Conservation (phyloP, 495 filamentous ascomycete species). For the Lophiostoma macrostomum region DNA sequence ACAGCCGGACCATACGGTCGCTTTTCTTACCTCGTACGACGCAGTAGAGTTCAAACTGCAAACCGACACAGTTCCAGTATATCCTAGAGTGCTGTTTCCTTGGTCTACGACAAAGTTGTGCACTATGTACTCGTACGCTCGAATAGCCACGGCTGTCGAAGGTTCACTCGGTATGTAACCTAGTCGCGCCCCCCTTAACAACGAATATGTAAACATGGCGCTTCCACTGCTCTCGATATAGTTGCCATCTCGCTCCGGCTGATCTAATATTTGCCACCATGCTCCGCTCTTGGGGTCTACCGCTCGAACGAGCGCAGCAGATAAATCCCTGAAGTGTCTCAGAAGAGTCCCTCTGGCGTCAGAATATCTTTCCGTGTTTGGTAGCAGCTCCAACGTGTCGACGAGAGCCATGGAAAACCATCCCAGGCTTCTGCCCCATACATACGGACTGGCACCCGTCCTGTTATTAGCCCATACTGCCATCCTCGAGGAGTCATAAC, state of each 20-base stretch:
- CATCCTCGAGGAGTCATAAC: background rate
- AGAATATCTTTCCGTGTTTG: too few species aligned
- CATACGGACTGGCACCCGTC: constrained; percentile 4
- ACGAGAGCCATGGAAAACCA: background rate
- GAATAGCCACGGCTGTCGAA: constrained; percentile 27
- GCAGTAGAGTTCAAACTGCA: constrained; percentile 53
- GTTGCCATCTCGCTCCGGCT: background rate
- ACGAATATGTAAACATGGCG: background rate
- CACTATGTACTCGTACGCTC: constrained; percentile 45
- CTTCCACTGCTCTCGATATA: background rate
- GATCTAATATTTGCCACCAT: background rate
- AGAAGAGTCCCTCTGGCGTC: too few species aligned
- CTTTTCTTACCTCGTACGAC: constrained; percentile 49
- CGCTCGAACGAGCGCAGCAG: background rate
- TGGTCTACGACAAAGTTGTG: constrained; percentile 43
- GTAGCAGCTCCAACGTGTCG: background rate
- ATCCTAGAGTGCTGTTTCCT: constrained; percentile 47
- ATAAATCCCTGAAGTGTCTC: background rate
- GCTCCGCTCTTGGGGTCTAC: background rate
- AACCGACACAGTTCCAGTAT: constrained; percentile 55
- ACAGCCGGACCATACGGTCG: too few species aligned
- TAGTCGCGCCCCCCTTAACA: background rate
- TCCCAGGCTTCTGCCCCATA: background rate
- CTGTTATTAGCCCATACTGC: background rate
- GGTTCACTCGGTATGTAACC: background rate